These are phyloP conservation scores for Wallacemonas collosoma DNA, from an alignment of 208 protist species.

Conservation along the genomic window DNA sequence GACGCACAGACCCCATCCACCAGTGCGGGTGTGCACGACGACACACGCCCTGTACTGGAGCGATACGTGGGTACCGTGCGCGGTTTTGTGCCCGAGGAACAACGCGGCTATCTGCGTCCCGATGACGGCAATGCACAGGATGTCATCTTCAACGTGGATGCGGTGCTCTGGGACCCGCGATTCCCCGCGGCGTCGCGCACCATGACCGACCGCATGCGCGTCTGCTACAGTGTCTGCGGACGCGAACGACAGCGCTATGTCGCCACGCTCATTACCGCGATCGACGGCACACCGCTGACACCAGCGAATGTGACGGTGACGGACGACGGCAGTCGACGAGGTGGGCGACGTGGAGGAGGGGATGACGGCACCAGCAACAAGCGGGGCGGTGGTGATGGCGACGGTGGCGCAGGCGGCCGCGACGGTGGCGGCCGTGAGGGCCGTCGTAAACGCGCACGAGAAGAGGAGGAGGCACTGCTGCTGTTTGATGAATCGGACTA, in stretches of 20 bases:
- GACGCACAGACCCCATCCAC: too few relatives aligned
- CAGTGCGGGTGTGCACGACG: not conserved
- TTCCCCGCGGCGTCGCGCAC: slow-evolving; percentile 36
- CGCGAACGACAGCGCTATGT: slow-evolving; percentile 51
- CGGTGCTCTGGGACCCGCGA: slow-evolving; percentile 57
- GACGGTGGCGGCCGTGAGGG: slow-evolving; percentile 20
- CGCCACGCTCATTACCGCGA: slow-evolving; percentile 70
- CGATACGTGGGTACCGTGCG: slow-evolving; percentile 67
- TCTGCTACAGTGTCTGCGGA: slow-evolving; percentile 62
- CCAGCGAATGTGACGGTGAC: slow-evolving; percentile 50
- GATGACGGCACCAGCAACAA: slow-evolving; percentile 13
- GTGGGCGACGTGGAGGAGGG: slow-evolving; percentile 20
- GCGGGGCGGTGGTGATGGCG: slow-evolving; percentile 2
- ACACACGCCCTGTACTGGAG: slow-evolving; percentile 12
- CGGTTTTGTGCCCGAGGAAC: slow-evolving; percentile 64
- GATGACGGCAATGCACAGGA: slow-evolving; percentile 35
- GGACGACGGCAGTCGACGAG: slow-evolving; percentile 24
- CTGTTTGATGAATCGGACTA: slow-evolving; percentile 66
- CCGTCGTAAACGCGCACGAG: slow-evolving; percentile 14
- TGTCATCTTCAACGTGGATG: slow-evolving; percentile 58
- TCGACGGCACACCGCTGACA: slow-evolving; percentile 47
- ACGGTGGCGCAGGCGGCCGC: slow-evolving; percentile 15
- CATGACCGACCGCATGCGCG: slow-evolving; percentile 52
- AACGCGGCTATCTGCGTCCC: slow-evolving; percentile 68
- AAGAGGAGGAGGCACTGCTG: slow-evolving; percentile 60